Conservation (phyloP, 768 basidiomycete species). For the Neoboletus brunneissimus region DNA sequence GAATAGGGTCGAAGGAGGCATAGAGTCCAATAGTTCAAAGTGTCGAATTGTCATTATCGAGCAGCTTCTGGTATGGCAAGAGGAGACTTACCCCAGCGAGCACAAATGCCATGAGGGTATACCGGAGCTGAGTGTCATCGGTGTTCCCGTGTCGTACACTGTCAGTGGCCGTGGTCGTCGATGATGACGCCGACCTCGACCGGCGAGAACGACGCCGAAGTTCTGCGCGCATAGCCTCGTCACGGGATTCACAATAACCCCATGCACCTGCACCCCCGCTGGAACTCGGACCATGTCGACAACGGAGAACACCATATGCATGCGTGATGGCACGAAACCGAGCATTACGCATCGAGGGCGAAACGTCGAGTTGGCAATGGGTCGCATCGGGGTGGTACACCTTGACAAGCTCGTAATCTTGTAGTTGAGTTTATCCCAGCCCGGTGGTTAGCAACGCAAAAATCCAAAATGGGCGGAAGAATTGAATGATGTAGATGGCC, state of each 20-base stretch:
- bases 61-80: neutral
- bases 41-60: neutral
- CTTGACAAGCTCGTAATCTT: constrained; percentile 75
- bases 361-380: constrained; percentile 35
- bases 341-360: constrained; percentile 46
- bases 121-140: constrained; percentile 9
- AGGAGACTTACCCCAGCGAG: constrained; percentile 15
- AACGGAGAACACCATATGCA: constrained; percentile 52
- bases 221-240: constrained; percentile 50
- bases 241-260: constrained; percentile 9
- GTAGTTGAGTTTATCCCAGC: neutral
- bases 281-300: neutral
- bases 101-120: constrained; percentile 9
- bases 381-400: constrained; percentile 69
- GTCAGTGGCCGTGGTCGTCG: constrained; percentile 16
- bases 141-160: neutral
- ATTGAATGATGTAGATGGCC: neutral
- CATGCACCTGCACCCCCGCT: neutral
- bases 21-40: neutral
- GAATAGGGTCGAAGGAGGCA: neutral
- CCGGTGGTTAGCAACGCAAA: neutral
- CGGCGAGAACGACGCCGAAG: constrained; percentile 44
- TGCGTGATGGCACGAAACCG: constrained; percentile 63
- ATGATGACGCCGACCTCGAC: constrained; percentile 16
- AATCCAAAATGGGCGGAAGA: neutral